Conservation (phyloP, 1,284 basidiomycete genomes). For the Ustilago xerochloae region DNA sequence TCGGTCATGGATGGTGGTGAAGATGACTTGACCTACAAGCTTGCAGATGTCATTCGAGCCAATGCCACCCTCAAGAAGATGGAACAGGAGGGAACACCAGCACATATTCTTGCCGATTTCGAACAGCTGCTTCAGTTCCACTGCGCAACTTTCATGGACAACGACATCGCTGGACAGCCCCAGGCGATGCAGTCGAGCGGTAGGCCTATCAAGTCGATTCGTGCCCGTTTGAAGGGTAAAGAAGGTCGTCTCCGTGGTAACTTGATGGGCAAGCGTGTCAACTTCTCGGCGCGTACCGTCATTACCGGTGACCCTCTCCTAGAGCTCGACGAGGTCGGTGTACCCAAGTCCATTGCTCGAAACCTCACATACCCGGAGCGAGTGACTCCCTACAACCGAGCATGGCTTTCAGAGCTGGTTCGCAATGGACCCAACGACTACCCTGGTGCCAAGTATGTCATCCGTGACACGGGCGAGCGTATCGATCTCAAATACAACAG, state of each 20-base stretch:
- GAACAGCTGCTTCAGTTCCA: slow-evolving; percentile 94
- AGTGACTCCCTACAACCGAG: slow-evolving; percentile 98
- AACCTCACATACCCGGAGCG: slow-evolving; percentile 97
- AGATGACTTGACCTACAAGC: slow-evolving; percentile 98
- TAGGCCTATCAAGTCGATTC: slow-evolving; percentile 96
- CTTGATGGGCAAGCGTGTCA: slow-evolving; percentile 99
- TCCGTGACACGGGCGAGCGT: slow-evolving; percentile 96
- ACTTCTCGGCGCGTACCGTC: slow-evolving; percentile 98
- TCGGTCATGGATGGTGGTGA: slow-evolving; percentile 98
- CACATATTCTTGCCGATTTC: slow-evolving; percentile 94
- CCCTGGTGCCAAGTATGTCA: slow-evolving; percentile 96
- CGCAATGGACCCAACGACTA: slow-evolving; percentile 94
- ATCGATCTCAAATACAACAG: slow-evolving; percentile 93
- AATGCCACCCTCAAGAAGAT: slow-evolving; percentile 90
- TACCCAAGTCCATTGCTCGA: slow-evolving; percentile 96
- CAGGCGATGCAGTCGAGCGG: slow-evolving; percentile 98
- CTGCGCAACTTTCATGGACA: slow-evolving; percentile 99
- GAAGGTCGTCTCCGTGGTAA: slow-evolving; percentile 98
- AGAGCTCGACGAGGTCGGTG: slow-evolving; percentile 95
- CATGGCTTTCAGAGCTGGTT: slow-evolving; percentile 93
- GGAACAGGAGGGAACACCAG: slow-evolving; percentile 95
- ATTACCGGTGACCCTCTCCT: slow-evolving; percentile 99
- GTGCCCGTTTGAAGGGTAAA: slow-evolving; percentile 97
- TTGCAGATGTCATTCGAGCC: slow-evolving; percentile 96
- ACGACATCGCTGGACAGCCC: slow-evolving; percentile 97